A percentile compares a stretch with the other conserved stretches of the same genome.
Evolutionary conservation across 352 stramenopile species (phyloP).

Genomic region (Pythium diclinum): DNA sequence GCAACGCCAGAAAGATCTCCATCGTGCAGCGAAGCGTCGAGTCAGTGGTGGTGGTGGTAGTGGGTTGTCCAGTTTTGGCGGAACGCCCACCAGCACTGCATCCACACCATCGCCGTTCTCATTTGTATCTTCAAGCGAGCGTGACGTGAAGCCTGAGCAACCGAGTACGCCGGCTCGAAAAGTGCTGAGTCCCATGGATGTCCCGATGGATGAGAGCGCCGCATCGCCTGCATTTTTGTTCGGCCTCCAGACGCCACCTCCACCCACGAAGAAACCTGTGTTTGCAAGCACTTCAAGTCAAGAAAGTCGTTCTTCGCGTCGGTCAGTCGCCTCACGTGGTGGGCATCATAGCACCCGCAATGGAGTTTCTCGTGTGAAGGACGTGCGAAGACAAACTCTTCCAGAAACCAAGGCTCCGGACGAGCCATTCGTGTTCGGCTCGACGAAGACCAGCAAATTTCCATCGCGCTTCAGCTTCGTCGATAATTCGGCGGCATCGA

Average conservation of each 20-base stretch:
- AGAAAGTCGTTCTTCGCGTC: neutral
- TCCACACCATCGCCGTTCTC: constrained; percentile 12
- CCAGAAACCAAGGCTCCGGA: neutral
- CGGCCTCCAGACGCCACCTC: neutral
- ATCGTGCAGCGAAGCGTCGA: constrained; percentile 26
- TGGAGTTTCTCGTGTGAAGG: neutral
- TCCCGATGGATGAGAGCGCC: constrained; percentile 25
- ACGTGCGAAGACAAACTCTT: neutral
- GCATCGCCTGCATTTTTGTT: constrained; percentile 6
- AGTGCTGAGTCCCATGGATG: constrained; percentile 26
- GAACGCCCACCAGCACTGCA: neutral
- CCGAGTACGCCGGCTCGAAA: neutral
- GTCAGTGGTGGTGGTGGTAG: constrained; percentile 14
- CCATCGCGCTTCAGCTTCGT: neutral
- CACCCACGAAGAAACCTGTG: neutral
- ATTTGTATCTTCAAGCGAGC: neutral
- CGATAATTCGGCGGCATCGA: neutral
- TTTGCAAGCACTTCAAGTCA: neutral
- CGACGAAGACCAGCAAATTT: neutral
- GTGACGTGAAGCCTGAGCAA: neutral
- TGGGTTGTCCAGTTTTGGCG: neutral
- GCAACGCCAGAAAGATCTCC: constrained; percentile 27
- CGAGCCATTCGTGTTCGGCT: neutral
- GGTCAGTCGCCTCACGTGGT: neutral
- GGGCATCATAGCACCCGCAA: neutral